Percentiles rank a stretch among this genome's conserved stretches.
Evolutionary conservation across 148 eudicot species (phyloP).

Genomic region (Chenopodium berlandieri): DNA sequence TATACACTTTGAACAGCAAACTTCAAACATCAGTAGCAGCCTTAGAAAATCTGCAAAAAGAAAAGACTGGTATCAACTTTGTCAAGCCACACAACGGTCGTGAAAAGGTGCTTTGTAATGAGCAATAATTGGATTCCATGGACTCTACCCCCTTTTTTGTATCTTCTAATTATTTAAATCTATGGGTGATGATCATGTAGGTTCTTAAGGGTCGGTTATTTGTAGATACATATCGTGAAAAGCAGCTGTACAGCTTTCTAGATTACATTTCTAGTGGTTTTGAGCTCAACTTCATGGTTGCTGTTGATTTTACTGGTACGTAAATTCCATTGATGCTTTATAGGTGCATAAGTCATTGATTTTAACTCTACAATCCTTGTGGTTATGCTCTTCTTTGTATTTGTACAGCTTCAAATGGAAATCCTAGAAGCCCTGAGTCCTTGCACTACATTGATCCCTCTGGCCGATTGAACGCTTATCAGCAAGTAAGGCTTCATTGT

Average conservation of each 20-base stretch:
- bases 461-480: slow-evolving; percentile 83
- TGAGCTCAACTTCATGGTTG: slow-evolving; percentile 64
- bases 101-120: slow-evolving; percentile 56
- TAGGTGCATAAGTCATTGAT: not conserved
- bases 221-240: slow-evolving; percentile 68
- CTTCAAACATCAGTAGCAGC: slow-evolving; percentile 70
- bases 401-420: slow-evolving; percentile 78
- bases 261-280: slow-evolving; percentile 94
- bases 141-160: not conserved
- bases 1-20: slow-evolving; percentile 45
- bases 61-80: slow-evolving; percentile 55
- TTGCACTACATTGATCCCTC: slow-evolving; percentile 88
- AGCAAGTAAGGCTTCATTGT: slow-evolving; percentile 49
- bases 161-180: not conserved
- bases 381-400: slow-evolving; percentile 4
- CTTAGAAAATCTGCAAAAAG: slow-evolving; percentile 59
- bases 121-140: not conserved
- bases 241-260: slow-evolving; percentile 67
- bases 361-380: not conserved
- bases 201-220: slow-evolving; percentile 76
- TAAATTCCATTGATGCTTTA: not conserved
- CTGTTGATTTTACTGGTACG: slow-evolving; percentile 94
- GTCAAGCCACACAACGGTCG: slow-evolving; percentile 45
- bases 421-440: slow-evolving; percentile 60
- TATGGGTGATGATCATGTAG: slow-evolving; percentile 32